phyloP scores from a whole-genome alignment of 352 stramenopile species.

The Phytopythium mirpurense region DNA sequence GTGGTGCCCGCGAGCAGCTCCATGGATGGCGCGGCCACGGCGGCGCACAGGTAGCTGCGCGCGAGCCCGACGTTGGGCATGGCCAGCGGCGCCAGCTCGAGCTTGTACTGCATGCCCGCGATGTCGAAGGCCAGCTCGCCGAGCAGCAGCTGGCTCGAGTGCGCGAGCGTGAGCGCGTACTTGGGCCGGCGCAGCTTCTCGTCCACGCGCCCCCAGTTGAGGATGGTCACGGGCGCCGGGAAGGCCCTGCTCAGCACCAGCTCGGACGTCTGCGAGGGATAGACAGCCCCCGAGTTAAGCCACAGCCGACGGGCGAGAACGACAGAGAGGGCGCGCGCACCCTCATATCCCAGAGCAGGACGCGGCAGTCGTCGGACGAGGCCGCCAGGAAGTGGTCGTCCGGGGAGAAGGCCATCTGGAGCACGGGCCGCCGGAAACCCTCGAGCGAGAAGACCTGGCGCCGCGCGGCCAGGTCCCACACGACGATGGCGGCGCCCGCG shows the following conservation, averaged over 20 bases:
- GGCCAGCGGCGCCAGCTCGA: slow-evolving; percentile 54
- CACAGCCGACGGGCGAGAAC: no score
- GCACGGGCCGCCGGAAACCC: slow-evolving; percentile 54
- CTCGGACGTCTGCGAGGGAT: slow-evolving; percentile 47
- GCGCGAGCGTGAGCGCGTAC: slow-evolving; percentile 60
- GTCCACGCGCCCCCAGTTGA: slow-evolving; percentile 66
- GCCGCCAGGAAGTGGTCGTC: slow-evolving; percentile 75
- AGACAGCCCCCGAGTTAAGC: background rate
- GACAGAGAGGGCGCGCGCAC: no score
- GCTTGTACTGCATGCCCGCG: slow-evolving; percentile 69
- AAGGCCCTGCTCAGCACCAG: slow-evolving; percentile 67
- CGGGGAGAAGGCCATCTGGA: slow-evolving; percentile 68
- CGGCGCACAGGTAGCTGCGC: slow-evolving; percentile 61
- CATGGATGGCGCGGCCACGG: slow-evolving; percentile 45
- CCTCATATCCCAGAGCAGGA: slow-evolving; percentile 76
- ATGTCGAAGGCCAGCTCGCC: slow-evolving; percentile 73
- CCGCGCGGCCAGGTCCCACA: slow-evolving; percentile 38
- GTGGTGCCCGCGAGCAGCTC: slow-evolving; percentile 61
- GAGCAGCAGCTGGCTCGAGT: slow-evolving; percentile 57
- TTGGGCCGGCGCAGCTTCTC: slow-evolving; percentile 65
- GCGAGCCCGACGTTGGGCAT: slow-evolving; percentile 73
- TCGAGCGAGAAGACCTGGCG: slow-evolving; percentile 46
- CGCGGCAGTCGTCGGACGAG: slow-evolving; percentile 52
- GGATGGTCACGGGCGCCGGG: slow-evolving; percentile 48
- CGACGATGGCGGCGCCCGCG: slow-evolving; percentile 14